Conservation (phyloP, 169 alveolate species). For the Plasmodium chabaudi region DNA sequence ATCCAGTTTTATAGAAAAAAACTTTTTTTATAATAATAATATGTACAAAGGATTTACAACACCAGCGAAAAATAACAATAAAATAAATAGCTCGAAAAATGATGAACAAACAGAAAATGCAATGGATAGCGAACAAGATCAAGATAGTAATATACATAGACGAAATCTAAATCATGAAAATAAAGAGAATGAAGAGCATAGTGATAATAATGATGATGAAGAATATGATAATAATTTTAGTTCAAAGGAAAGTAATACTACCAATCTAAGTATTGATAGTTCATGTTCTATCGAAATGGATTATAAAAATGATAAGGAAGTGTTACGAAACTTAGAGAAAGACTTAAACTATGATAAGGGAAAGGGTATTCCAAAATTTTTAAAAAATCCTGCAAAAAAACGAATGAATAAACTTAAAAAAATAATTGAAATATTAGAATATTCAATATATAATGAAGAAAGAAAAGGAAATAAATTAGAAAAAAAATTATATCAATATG, state of each 20-base stretch:
- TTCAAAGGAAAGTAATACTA: slow-evolving; percentile 3
- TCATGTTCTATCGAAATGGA: slow-evolving; percentile 50
- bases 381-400: slow-evolving; percentile 74
- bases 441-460: slow-evolving; percentile 74
- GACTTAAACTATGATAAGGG: not conserved
- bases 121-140: not conserved
- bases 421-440: slow-evolving; percentile 67
- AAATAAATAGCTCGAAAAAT: too few species aligned
- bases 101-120: not conserved
- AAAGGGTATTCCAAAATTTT: slow-evolving; percentile 33
- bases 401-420: slow-evolving; percentile 71
- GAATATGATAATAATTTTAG: not conserved
- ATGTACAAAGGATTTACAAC: not conserved
- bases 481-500: slow-evolving; percentile 44
- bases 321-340: not conserved
- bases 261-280: slow-evolving; percentile 53
- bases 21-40: not conserved
- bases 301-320: slow-evolving; percentile 2
- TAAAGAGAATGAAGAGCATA: slow-evolving; percentile 5
- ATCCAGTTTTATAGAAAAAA: not conserved
- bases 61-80: too few species aligned
- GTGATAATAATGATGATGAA: not conserved
- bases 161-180: not conserved
- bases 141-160: not conserved
- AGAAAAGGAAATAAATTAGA: slow-evolving; percentile 60